These are phyloP conservation scores for Podospora australis DNA, from an alignment of 495 filamentous ascomycete genomes.

Conservation along the genomic window DNA sequence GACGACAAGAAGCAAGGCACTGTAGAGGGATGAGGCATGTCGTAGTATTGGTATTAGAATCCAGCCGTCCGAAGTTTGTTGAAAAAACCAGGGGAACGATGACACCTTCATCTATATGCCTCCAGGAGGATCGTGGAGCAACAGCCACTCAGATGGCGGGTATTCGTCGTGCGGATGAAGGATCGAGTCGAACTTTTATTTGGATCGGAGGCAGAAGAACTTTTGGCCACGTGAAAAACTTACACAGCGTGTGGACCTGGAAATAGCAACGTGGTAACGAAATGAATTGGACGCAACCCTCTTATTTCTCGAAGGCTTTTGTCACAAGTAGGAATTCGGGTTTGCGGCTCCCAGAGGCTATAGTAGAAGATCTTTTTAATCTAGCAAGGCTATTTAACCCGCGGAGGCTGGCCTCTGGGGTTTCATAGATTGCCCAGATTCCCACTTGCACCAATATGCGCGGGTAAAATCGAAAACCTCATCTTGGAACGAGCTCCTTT, in stretches of 20 bases:
- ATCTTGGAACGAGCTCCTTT: conserved; percentile 10
- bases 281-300: neutral
- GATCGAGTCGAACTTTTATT: too few relatives aligned
- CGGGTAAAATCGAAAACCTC: conserved; percentile 21
- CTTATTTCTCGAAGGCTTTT: neutral
- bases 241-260: neutral
- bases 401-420: conserved; percentile 16
- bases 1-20: neutral
- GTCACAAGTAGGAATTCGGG: conserved; percentile 7
- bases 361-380: conserved; percentile 19
- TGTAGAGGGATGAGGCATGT: neutral
- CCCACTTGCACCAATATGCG: conserved; percentile 19
- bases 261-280: conserved; percentile 9
- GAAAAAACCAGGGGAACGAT: neutral
- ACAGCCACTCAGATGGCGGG: too few relatives aligned
- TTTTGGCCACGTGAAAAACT: too few relatives aligned
- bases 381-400: conserved; percentile 23
- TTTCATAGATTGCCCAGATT: conserved; percentile 7
- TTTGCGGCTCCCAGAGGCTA: conserved; percentile 23
- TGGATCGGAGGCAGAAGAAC: too few relatives aligned
- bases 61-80: neutral
- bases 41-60: conserved; percentile 3
- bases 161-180: too few relatives aligned
- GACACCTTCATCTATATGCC: too few relatives aligned
- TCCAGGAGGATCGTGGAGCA: too few relatives aligned